Conservation (phyloP, 768 basidiomycete genomes). For the Lactarius tabidus region DNA sequence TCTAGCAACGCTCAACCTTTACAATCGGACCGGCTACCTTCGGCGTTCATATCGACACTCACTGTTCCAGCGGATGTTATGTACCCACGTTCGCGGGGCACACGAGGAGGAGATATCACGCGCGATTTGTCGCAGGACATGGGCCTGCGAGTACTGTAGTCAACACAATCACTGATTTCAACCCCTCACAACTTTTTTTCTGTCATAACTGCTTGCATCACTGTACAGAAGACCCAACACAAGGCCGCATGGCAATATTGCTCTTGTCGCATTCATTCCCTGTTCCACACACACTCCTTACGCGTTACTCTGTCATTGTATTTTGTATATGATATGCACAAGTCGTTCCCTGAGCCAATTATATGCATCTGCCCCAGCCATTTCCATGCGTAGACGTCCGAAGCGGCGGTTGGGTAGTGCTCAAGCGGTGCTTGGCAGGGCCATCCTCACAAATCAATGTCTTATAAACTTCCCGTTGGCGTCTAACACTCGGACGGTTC, state of each 20-base stretch:
- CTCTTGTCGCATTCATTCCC: too few species aligned
- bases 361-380: too few species aligned
- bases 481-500: too few species aligned
- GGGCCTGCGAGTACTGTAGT: neutral
- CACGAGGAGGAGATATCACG: neutral
- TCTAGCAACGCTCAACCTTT: neutral
- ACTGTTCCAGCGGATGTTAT: neutral
- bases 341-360: too few species aligned
- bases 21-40: neutral
- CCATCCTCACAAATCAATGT: too few species aligned
- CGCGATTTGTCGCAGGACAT: neutral
- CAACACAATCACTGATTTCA: neutral
- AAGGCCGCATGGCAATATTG: neutral
- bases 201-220: neutral
- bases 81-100: neutral
- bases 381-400: too few species aligned
- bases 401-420: too few species aligned
- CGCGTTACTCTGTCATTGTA: too few species aligned
- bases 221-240: neutral
- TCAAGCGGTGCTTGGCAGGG: too few species aligned
- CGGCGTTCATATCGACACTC: conserved; percentile 1
- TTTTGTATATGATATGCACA: too few species aligned
- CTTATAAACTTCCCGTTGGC: too few species aligned
- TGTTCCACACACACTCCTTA: too few species aligned
- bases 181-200: neutral